Base-by-base conservation (phyloP, 345 rosid genomes). In the Citrus reticulata region DNA sequence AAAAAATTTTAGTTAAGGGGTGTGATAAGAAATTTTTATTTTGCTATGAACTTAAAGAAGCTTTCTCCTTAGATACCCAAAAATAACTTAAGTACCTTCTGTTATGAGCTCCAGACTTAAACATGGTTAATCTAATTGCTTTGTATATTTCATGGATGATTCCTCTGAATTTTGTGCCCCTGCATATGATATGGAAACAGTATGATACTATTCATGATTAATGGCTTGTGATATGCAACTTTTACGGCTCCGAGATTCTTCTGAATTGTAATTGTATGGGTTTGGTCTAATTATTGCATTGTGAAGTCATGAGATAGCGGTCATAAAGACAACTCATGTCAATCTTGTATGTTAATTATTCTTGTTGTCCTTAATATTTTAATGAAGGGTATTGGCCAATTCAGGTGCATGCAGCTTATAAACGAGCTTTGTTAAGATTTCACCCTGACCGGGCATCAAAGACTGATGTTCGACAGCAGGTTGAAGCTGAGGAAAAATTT, bases 401-500 rank as follows among this genome's bases (percentile, higher is more conserved):
- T 73, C 87, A 96, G 99, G 95, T 96, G 40, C 91, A 82, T 69
- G 90, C 93, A 1, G 97, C 95, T 13, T 92, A 90, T 82, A 94
- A 88, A 72, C 85, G 73, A 82, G 98, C 98, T 2, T 72, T 94
- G 82, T 82, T 94, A 70, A 90, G 80, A 81, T 94, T 90, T 78
- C 99, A 96, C 80, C 97, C 94, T 6, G 98, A 96, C 83, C 85
- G 97, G 67, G 86, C 94, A 32, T 89, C 97, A 40, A 90, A 86
- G 86, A 85, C 83, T 2, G 93, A 91, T 81, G 79, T 96, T 60
- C 87, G 86, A 35, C 91, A 86, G 73, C 93, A 92, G 82, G 97
- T 92, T 73, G 97, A 92, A 83, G 94, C 97, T 0, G 99, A 94
- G 82, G 99, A 96, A 79, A 94, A 88, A 67, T 92, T 96, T 82